phyloP scores from a whole-genome alignment of 2,329 filamentous ascomycete species.

The Aspergillus fumigatus region DNA sequence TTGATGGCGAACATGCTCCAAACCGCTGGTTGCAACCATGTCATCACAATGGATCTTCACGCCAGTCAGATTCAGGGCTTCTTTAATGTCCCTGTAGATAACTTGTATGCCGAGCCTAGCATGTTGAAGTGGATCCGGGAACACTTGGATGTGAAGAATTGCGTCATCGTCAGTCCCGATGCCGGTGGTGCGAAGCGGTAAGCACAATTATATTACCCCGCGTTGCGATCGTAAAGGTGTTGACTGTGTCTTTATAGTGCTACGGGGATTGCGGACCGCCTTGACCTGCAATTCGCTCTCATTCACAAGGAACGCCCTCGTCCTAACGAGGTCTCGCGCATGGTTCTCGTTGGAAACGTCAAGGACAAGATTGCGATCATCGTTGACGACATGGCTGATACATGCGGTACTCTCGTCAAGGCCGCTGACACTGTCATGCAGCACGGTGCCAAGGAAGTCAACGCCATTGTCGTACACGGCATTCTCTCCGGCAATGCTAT shows the following conservation, averaged over 20 bases:
- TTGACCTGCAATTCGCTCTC: slow-evolving; percentile 85
- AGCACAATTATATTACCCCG: slow-evolving; percentile 13
- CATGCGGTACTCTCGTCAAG: slow-evolving; percentile 83
- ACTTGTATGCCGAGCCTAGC: slow-evolving; percentile 90
- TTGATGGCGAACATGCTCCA: slow-evolving; percentile 97
- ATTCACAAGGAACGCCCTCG: slow-evolving; percentile 95
- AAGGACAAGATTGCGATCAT: slow-evolving; percentile 88
- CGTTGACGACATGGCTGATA: slow-evolving; percentile 97
- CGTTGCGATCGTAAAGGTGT: neutral
- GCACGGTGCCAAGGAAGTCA: slow-evolving; percentile 80
- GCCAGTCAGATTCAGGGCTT: slow-evolving; percentile 93
- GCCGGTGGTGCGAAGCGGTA: slow-evolving; percentile 88
- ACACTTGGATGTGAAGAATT: slow-evolving; percentile 74
- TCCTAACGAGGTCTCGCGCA: slow-evolving; percentile 85
- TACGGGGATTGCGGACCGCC: slow-evolving; percentile 85
- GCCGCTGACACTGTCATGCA: slow-evolving; percentile 84
- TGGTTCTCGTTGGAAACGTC: slow-evolving; percentile 95
- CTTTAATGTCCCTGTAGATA: slow-evolving; percentile 77
- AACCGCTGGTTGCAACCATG: slow-evolving; percentile 85
- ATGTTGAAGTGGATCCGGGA: slow-evolving; percentile 88
- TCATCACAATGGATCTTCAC: slow-evolving; percentile 95
- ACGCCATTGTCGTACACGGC: slow-evolving; percentile 92
- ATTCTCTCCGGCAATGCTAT: slow-evolving; percentile 87
- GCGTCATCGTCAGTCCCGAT: slow-evolving; percentile 91
- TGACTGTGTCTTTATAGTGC: slow-evolving; percentile 50